These are phyloP conservation scores for Annulohypoxylon moriforme DNA, from an alignment of 495 filamentous ascomycete species.

Conservation along the genomic window DNA sequence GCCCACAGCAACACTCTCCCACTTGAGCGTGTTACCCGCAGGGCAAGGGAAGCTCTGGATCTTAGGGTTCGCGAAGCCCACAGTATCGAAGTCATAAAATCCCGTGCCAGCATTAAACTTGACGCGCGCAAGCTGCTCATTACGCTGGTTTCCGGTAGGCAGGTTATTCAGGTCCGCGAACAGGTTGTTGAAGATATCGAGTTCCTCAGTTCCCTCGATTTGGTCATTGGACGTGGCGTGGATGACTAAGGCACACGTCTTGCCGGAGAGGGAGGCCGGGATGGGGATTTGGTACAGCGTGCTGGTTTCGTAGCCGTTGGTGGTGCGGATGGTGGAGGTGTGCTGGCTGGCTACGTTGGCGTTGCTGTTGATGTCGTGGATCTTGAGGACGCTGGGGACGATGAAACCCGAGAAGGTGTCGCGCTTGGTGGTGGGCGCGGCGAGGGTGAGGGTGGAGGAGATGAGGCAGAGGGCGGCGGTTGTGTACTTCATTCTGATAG, in stretches of 20 bases:
- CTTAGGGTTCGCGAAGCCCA: conserved; percentile 27
- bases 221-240: conserved; percentile 21
- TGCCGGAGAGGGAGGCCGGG: conserved; percentile 32
- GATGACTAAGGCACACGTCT: conserved; percentile 43
- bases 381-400: conserved; percentile 41
- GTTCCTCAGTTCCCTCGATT: conserved; percentile 13
- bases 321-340: conserved; percentile 33
- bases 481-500: conserved; percentile 48
- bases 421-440: conserved; percentile 35
- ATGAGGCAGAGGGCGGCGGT: conserved; percentile 39
- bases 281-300: conserved; percentile 47
- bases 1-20: conserved; percentile 41
- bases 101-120: conserved; percentile 26
- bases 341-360: conserved; percentile 4
- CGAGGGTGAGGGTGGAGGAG: conserved; percentile 44
- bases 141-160: conserved; percentile 36
- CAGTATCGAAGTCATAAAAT: conserved; percentile 39
- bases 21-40: conserved; percentile 36
- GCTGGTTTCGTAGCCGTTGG: conserved; percentile 28
- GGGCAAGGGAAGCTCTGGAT: conserved; percentile 42
- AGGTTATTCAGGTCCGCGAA: conserved; percentile 39
- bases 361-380: conserved; percentile 39
- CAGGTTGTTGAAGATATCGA: conserved; percentile 43
- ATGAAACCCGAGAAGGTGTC: conserved; percentile 29
- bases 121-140: conserved; percentile 36